A percentile compares a stretch with the other conserved stretches of the same genome.
phyloP scores from a whole-genome alignment of 2,329 filamentous ascomycete genomes.

The Hortaea werneckii region DNA sequence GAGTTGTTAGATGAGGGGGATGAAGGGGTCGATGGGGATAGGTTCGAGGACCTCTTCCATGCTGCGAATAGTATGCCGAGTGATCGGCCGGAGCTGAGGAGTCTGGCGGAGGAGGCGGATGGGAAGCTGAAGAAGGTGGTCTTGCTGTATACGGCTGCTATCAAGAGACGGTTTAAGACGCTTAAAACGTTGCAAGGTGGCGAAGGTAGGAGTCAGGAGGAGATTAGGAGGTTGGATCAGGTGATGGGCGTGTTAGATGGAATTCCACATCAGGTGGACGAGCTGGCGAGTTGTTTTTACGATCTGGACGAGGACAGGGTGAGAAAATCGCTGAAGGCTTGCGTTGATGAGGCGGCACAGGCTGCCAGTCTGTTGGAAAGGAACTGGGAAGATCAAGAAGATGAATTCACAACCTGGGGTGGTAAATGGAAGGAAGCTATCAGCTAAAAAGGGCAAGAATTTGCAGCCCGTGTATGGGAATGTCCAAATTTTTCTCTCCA shows the following conservation, averaged over 20 bases:
- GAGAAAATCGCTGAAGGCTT: slow-evolving; percentile 48
- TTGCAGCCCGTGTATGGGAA: background rate
- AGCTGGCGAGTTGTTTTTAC: slow-evolving; percentile 64
- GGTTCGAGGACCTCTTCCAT: slow-evolving; percentile 57
- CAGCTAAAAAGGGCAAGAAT: slow-evolving; percentile 9
- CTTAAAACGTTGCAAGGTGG: slow-evolving; percentile 8
- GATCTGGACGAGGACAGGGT: slow-evolving; percentile 51
- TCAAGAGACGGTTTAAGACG: slow-evolving; percentile 56
- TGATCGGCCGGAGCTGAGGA: slow-evolving; percentile 55
- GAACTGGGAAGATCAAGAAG: slow-evolving; percentile 54
- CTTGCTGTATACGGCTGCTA: slow-evolving; percentile 58
- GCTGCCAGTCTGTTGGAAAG: slow-evolving; percentile 46
- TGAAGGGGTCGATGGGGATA: slow-evolving; percentile 29
- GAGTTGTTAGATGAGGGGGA: slow-evolving; percentile 29
- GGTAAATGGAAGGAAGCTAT: slow-evolving; percentile 40
- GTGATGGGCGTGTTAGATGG: slow-evolving; percentile 46
- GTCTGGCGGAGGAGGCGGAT: slow-evolving; percentile 53
- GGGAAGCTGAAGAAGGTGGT: slow-evolving; percentile 57
- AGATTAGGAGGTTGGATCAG: slow-evolving; percentile 39
- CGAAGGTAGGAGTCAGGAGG: slow-evolving; percentile 8
- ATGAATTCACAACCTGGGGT: slow-evolving; percentile 75
- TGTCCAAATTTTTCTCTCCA: background rate
- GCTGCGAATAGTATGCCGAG: slow-evolving; percentile 51
- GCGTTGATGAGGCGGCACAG: slow-evolving; percentile 49
- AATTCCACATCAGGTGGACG: slow-evolving; percentile 59